phyloP scores from a whole-genome alignment of 768 basidiomycete genomes.

The Russula olivacea region DNA sequence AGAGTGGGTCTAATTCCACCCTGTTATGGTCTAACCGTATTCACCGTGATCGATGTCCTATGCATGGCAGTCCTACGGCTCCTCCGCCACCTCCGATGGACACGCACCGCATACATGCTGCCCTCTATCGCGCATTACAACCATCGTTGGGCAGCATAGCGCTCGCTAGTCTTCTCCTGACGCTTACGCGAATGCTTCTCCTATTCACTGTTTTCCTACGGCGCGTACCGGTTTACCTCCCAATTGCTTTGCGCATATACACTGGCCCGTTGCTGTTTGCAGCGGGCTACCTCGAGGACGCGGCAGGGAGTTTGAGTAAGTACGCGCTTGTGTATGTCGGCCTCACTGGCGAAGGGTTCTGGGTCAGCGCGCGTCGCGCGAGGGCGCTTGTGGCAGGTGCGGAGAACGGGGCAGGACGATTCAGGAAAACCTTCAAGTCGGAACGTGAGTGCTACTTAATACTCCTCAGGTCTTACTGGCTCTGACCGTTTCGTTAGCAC shows the following conservation, averaged over 20 bases:
- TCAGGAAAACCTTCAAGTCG: constrained; percentile 44
- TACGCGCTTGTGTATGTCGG: constrained; percentile 54
- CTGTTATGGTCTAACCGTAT: neutral
- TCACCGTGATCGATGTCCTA: constrained; percentile 3
- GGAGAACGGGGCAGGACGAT: constrained; percentile 42
- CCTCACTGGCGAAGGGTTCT: constrained; percentile 49
- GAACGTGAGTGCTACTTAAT: constrained; percentile 45
- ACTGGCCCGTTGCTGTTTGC: constrained; percentile 38
- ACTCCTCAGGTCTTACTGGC: neutral
- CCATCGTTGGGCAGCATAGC: constrained; percentile 78
- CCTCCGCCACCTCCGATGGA: constrained; percentile 44
- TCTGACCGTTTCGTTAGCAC: constrained; percentile 35
- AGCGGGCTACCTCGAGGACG: constrained; percentile 40
- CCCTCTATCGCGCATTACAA: constrained; percentile 70
- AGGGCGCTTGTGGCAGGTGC: constrained; percentile 51
- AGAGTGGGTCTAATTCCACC: constrained; percentile 38
- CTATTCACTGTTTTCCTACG: constrained; percentile 47
- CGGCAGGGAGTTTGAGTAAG: constrained; percentile 50
- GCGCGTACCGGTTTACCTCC: constrained; percentile 51
- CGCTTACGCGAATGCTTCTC: constrained; percentile 55
- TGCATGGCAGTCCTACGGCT: constrained; percentile 26
- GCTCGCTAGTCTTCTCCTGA: constrained; percentile 70
- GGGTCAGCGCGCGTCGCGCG: constrained; percentile 48
- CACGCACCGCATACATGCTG: constrained; percentile 70
- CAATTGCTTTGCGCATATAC: constrained; percentile 38